Conservation (phyloP, 768 basidiomycete genomes). For the Boletus pseudopeckii region DNA sequence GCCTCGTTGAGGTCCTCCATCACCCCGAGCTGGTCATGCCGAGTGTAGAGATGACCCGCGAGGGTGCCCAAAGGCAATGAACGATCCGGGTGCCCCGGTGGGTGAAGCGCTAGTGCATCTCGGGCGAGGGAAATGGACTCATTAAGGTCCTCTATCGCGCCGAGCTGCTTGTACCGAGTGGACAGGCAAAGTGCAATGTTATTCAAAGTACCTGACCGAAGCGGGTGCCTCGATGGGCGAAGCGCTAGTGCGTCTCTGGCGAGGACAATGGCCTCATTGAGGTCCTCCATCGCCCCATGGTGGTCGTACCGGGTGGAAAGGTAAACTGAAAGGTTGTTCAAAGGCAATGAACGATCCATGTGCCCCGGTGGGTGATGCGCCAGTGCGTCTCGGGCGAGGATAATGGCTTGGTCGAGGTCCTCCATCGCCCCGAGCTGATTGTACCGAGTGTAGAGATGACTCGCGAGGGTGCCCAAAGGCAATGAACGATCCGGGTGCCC, state of each 20-base stretch:
- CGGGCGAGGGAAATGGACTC: neutral
- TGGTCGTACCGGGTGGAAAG: neutral
- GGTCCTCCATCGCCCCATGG: neutral
- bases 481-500: neutral
- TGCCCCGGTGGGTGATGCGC: neutral
- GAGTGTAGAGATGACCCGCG: neutral
- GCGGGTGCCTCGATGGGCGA: neutral
- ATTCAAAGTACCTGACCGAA: neutral
- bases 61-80: neutral
- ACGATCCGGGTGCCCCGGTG: neutral
- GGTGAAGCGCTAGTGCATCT: neutral
- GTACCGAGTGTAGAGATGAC: neutral
- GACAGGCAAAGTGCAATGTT: neutral
- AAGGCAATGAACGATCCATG: neutral
- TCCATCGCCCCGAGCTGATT: neutral
- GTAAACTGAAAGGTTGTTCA: neutral
- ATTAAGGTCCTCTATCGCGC: neutral
- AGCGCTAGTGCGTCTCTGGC: neutral
- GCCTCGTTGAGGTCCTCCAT: neutral
- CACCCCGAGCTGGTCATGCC: neutral
- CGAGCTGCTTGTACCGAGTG: neutral
- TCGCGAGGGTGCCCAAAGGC: neutral
- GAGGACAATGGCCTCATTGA: neutral
- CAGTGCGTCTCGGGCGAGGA: neutral
- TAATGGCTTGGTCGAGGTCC: conserved; percentile 1